These are phyloP conservation scores for Neocallimastix lanati DNA, from an alignment of 192 early-diverging fungal species.

Conservation along the genomic window DNA sequence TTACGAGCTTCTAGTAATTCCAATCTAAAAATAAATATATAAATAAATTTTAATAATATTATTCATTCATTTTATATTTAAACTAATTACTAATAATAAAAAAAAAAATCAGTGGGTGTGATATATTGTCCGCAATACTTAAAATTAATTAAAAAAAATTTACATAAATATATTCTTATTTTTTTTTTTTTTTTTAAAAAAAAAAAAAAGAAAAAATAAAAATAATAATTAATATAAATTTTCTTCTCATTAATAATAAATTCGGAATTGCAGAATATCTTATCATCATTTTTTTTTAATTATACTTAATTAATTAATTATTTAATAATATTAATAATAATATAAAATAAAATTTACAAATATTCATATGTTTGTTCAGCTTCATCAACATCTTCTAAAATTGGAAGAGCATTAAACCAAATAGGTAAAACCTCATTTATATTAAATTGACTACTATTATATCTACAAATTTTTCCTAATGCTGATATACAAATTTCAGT, in stretches of 20 bases:
- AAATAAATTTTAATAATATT: too few species aligned
- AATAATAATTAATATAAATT: neutral
- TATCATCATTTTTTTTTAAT: neutral
- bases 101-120: too few species aligned
- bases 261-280: neutral
- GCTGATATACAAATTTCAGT: conserved; percentile 91
- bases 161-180: too few species aligned
- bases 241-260: too few species aligned
- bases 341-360: conserved; percentile 48
- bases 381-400: conserved; percentile 77
- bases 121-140: neutral
- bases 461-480: conserved; percentile 70
- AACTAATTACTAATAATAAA: too few species aligned
- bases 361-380: conserved; percentile 58
- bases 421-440: conserved; percentile 24
- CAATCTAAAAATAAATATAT: neutral
- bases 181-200: too few species aligned
- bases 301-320: too few species aligned
- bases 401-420: conserved; percentile 66
- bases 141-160: neutral
- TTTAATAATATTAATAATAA: too few species aligned
- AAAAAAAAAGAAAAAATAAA: neutral
- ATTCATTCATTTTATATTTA: too few species aligned
- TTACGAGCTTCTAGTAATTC: neutral
- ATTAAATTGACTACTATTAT: conserved; percentile 38